Percentiles rank a stretch among this genome's conserved stretches.
Conservation (phyloP, 2,329 filamentous ascomycete species). For the Scopulariopsis brevicaulis region DNA sequence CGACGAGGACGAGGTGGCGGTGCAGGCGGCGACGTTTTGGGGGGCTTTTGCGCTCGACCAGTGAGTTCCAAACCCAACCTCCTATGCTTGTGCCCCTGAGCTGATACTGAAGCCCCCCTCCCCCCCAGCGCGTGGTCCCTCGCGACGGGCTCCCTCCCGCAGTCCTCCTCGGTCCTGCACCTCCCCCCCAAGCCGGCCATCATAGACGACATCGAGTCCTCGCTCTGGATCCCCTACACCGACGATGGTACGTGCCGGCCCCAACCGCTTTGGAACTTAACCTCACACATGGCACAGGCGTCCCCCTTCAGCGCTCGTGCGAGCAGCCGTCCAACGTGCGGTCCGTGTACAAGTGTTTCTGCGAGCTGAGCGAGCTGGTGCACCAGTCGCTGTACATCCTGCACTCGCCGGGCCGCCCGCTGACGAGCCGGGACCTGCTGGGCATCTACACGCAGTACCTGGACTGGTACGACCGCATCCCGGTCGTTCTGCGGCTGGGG, state of each 20-base stretch:
- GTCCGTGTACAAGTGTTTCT: conserved; percentile 57
- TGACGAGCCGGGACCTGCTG: conserved; percentile 53
- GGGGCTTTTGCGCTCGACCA: conserved; percentile 52
- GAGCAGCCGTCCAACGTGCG: conserved; percentile 57
- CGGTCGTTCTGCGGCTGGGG: conserved; percentile 49
- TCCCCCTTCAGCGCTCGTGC: conserved; percentile 40
- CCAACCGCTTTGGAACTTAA: neutral
- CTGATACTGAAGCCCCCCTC: neutral
- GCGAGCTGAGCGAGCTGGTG: conserved; percentile 61
- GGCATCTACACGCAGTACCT: conserved; percentile 57
- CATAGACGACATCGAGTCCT: conserved; percentile 47
- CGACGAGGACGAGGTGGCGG: conserved; percentile 44
- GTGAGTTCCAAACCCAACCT: conserved; percentile 24
- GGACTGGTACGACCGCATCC: conserved; percentile 60
- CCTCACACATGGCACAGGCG: conserved; percentile 21
- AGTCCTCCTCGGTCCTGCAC: conserved; percentile 45
- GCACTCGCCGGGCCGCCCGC: conserved; percentile 55
- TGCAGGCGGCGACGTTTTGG: conserved; percentile 50
- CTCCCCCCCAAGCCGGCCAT: conserved; percentile 48
- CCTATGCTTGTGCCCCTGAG: neutral
- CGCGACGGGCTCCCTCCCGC: conserved; percentile 49
- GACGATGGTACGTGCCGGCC: conserved; percentile 35
- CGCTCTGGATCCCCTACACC: conserved; percentile 46
- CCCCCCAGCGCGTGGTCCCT: conserved; percentile 47
- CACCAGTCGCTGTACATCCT: conserved; percentile 61